Percentiles rank a stretch among this genome's conserved stretches.
These are phyloP conservation scores for Ulota crispa DNA, from an alignment of 225 moss, liverwort and hornwort species.

Conservation along the genomic window DNA sequence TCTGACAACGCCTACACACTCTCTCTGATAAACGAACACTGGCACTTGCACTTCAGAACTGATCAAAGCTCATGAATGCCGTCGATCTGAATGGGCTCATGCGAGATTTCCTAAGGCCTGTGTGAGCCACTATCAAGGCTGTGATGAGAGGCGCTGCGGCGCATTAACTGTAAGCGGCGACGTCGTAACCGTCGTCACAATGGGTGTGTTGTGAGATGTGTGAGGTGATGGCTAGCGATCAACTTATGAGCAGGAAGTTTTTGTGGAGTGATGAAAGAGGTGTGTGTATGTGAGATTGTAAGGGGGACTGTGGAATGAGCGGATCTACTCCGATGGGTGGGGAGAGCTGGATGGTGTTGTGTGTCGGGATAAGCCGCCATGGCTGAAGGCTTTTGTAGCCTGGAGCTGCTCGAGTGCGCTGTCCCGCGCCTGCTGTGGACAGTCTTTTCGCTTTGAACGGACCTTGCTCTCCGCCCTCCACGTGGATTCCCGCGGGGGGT, in stretches of 20 bases:
- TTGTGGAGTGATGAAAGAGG: not conserved
- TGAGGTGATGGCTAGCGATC: not conserved
- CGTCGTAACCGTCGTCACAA: not conserved
- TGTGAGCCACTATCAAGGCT: not conserved
- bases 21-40: not conserved
- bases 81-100: not conserved
- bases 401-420: not conserved
- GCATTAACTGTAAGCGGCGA: not conserved
- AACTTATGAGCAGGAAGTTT: not conserved
- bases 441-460: not conserved
- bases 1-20: not conserved
- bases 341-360: not conserved
- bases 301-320: not conserved
- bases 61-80: not conserved
- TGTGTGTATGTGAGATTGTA: not conserved
- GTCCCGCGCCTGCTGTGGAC: not conserved
- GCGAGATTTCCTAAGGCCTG: not conserved
- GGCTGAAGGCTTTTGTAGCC: constrained; percentile 2
- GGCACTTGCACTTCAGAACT: not conserved
- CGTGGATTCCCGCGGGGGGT: not conserved
- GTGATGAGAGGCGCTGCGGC: not conserved
- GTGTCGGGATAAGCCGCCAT: constrained; percentile 26
- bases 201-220: too few relatives aligned
- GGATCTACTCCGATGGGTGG: not conserved
- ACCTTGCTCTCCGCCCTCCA: not conserved